Base-by-base conservation (phyloP, 129 eudicot genomes). In the Heracleum sosnowskyi region DNA sequence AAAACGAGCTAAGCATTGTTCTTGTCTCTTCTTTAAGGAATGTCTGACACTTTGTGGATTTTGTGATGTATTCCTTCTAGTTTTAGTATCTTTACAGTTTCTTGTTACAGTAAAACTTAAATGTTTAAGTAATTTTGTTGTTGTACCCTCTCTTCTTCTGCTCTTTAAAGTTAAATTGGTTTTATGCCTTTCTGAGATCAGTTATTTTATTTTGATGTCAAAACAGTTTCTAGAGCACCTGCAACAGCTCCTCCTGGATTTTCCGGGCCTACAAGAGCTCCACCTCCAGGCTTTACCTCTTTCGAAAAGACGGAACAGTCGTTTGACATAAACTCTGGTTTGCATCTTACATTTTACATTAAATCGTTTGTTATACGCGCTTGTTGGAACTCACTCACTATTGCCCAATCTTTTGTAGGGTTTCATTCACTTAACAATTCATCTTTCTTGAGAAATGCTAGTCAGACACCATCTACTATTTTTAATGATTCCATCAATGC, bases 191-290 rank as follows among this genome's bases (percentile, higher is more conserved):
- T 16, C 60, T 28, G 69, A 68, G 29, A n/a, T 36, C 3, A 44
- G 3, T 18, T 26, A 16, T 66, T 51, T 24, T 78, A 41, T 31
- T 46, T 17, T 77, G 81, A 63, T 37, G 49, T 74, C 29, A 35
- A 75, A 70, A 60, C 87, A 96, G 99, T 62, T 31, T 85, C 99
- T 37, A 92, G 93, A 83, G 77, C 97, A 77, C 97, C 86, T 31
- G 77, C 90, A 53, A 85, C 99, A 33, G 97, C 97, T 29, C 99
- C 99, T n/a, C 99, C 99, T 57, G 99, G 99, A 64, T 96, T 96
- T 82, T 83, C 93, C 49, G 89, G 84, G 17, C 93, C 97, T 70
- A 90, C 85, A 69, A 89, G 97, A 85, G 90, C 96, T 74, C 97
- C 99, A 77, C 99, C 99, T 20, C 99, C 99, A 26, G 99, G 99